Conservation (phyloP, 2,329 filamentous ascomycete genomes). For the Cryphonectria parasitica region DNA sequence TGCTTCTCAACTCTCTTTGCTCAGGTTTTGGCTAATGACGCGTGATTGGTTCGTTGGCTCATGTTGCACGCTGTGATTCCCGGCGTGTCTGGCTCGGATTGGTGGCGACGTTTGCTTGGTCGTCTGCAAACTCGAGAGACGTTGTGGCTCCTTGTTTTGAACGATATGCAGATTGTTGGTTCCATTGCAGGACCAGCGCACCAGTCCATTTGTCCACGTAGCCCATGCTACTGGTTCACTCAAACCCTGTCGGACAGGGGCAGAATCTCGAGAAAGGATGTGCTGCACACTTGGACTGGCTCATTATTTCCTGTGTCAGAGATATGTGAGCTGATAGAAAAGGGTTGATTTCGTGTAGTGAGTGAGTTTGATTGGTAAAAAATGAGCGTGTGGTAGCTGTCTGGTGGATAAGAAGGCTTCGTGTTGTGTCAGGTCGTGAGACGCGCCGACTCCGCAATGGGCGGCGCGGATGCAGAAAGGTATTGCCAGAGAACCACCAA, state of each 20-base stretch:
- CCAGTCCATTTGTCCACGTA: slow-evolving; percentile 4
- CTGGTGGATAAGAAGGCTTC: background rate
- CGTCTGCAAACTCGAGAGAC: too few species aligned
- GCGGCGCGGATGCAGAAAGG: background rate
- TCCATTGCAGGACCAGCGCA: background rate
- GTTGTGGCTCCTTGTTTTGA: background rate
- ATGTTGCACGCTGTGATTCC: background rate
- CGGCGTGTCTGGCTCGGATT: background rate
- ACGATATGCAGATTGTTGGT: background rate
- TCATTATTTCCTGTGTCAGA: background rate
- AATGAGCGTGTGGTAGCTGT: background rate
- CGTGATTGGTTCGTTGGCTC: background rate
- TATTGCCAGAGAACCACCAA: background rate
- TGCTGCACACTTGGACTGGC: background rate
- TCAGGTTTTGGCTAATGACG: background rate
- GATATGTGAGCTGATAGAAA: background rate
- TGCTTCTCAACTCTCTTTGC: background rate
- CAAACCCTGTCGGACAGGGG: background rate
- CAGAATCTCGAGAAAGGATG: background rate
- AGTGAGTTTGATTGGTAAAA: background rate
- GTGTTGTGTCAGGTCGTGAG: background rate
- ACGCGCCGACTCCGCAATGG: background rate
- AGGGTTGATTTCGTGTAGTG: background rate
- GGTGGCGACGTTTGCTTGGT: background rate
- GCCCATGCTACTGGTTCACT: background rate